Evolutionary conservation across 805 yeast genomes (phyloP), one percentile per base, ranked within the genome.

Genomic region (Saccharomycopsis fodiens): DNA sequence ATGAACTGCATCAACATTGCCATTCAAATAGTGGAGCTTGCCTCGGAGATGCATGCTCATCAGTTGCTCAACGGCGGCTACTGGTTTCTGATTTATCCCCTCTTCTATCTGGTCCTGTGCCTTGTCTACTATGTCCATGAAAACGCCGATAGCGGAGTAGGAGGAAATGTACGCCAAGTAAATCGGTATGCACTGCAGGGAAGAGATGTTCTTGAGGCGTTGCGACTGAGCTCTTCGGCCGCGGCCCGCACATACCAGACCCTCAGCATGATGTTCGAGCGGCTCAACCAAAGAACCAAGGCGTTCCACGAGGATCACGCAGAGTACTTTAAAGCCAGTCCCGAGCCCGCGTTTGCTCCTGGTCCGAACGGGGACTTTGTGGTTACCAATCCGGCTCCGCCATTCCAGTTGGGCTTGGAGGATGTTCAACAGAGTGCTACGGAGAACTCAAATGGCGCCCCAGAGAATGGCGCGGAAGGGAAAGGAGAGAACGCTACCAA

Each of bases 81-180:
- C 58, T 87, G 96, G 95, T 88, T 86, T 58, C 79, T 93, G 4
- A 83, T 85, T 57, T 88, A 88, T 60, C 85, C 96, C 0, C 82
- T 88, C 3, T 88, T 87, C 60, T 86, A 85, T 63, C 80, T 94
- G 2, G 87, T 87, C 49, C 94, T 95, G 1, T 84, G 95, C 57
- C 68, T 87, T 55, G 83, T 85, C 15, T 85, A 82, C 57, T 86
- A 87, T 59, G 82, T 77, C 46, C 91, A 85, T 60, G 76, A 70
- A 46, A 65, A 62, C 47, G 57, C 42, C 7, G 30, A 19, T n/a
- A 37, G 38, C 6, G 29, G 32, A 6, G 21, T 45, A 21, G 39
- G 23, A 20, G 34, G 31, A 15, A 50, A 46, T 17, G 47, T 46
- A 13, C 22, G 23, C 22, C 50, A 48, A 31, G 78, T 85, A 43